phyloP scores from a whole-genome alignment of 805 yeast species.

The Millerozyma acaciae region DNA sequence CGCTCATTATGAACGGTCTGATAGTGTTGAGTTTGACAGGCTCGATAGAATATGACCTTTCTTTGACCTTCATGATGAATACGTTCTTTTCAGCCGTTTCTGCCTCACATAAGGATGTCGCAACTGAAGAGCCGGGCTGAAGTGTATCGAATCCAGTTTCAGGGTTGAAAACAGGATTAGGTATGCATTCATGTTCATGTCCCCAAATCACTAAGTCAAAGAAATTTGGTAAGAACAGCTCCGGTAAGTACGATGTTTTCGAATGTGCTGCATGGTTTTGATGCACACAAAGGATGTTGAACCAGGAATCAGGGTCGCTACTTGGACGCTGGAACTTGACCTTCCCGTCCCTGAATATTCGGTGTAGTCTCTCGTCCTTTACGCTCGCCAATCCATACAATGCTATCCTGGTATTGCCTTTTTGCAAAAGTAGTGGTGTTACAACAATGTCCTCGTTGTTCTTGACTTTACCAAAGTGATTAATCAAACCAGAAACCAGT shows the following conservation, averaged over 20 bases:
- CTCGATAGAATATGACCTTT: conserved; percentile 51
- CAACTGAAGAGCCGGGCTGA: conserved; percentile 93
- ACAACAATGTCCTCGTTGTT: conserved; percentile 73
- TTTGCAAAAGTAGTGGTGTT: conserved; percentile 73
- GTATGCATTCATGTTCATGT: conserved; percentile 93
- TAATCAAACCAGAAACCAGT: conserved; percentile 75
- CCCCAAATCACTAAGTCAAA: conserved; percentile 92
- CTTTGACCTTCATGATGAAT: conserved; percentile 64
- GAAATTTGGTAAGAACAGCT: conserved; percentile 74
- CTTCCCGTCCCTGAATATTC: conserved; percentile 75
- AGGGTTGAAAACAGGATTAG: conserved; percentile 58
- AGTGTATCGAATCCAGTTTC: conserved; percentile 68
- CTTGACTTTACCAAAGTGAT: conserved; percentile 82
- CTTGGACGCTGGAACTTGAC: conserved; percentile 76
- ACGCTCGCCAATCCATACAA: conserved; percentile 86
- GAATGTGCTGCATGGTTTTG: conserved; percentile 87
- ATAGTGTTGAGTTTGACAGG: conserved; percentile 65
- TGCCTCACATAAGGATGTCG: conserved; percentile 83
- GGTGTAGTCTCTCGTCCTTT: conserved; percentile 80
- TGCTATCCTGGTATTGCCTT: conserved; percentile 79
- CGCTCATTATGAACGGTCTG: conserved; percentile 78
- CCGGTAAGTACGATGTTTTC: conserved; percentile 80
- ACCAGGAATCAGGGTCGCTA: conserved; percentile 62
- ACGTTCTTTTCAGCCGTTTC: conserved; percentile 75
- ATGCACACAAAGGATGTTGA: conserved; percentile 80